Evolutionary conservation across 108 stramenopile species (phyloP), one percentile per base, ranked within the genome.

Genomic region (Fragilaria crotonensis): DNA sequence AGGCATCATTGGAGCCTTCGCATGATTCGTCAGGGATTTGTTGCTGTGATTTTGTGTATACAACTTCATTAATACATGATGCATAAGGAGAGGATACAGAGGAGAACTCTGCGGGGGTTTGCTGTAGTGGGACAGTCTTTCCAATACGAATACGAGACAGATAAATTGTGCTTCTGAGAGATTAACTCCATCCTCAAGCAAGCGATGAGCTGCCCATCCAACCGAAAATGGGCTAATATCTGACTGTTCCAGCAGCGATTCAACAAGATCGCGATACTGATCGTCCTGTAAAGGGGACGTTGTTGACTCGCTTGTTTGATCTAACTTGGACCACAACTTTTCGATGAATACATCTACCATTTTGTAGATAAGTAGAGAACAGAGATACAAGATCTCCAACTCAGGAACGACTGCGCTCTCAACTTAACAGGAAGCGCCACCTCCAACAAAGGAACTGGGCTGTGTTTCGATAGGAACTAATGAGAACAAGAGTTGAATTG

Each of bases 201-300:
- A 33, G 21, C 54, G 54, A 33, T 56, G 54, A 33, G 30, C 54
- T 33, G 54, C 54, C 54, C 54, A 56, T 2, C 32, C 54, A n/a
- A 56, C 30, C 19, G 19, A 31, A 33, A 56, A 56, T n/a, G 54
- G 54, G 27, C 23, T 33, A 33, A n/a, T 17, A 56, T 36, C 31
- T 20, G n/a, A 33, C 32, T 56, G 3, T n/a, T 56, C 31, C 17
- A 56, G 36, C 14, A 41, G 14, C 14, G 36, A 11, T 11, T 41
- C 36, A 14, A 41, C 36, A 41, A 41, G 36, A 41, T 41, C 36
- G 14, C 11, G 14, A 41, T 41, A 41, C 14, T 41, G 11, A 11
- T 7, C 11, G 14, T 14, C 7, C 7, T 14, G 36, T 11, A 41
- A 41, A 7, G 7, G 36, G 11, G 36, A 41, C 7, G 36, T 41